Evolutionary conservation across 1,139 yeast genomes (phyloP), one percentile per base, ranked within the genome.

Genomic region (Kurtzmaniella natalensis): DNA sequence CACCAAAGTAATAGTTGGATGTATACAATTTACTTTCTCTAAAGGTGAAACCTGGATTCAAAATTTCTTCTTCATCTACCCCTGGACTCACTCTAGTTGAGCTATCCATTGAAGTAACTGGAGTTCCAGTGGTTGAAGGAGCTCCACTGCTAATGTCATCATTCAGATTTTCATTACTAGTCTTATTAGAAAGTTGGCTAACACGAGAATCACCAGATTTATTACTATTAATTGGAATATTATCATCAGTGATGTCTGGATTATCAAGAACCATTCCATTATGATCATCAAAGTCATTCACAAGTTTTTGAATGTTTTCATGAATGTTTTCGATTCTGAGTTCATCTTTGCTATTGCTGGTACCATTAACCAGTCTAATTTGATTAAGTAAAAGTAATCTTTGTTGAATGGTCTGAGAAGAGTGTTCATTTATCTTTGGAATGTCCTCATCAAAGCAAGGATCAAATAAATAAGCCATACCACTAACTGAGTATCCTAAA

Each of bases 401-500:
- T 28, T 61, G 62, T 32, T 63, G 62, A 18, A 66, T 53, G 1
- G 70, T 50, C 38, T 65, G 68, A 8, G 53, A 46, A 22, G 49
- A 51, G 38, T 60, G 65, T 9, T 48, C 50, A 26, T 50, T 53
- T 33, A 66, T 47, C 25, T 61, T 61, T 0, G 73, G 72, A 22
- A 67, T 65, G 37, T 67, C 70, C 36, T 69, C 73, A 33, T 67
- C 70, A 38, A 66, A 70, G 0, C 70, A 64, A 0, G 95, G 89
- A 51, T 88, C 96, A 46, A 86, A 75, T 31, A 89, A 59, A 35
- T 75, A 68, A 16, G 95, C 73, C n/a, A 78, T 66, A 17, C 96
- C 96, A 34, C 94, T 78, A 2, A 83, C 50, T 0, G 78, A 63
- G 37, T 80, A 78, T 1, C 85, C 70, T 36, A 84, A 53, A 37